Conservation (phyloP, 148 eudicot species). For the Rhododendron williamsianum region DNA sequence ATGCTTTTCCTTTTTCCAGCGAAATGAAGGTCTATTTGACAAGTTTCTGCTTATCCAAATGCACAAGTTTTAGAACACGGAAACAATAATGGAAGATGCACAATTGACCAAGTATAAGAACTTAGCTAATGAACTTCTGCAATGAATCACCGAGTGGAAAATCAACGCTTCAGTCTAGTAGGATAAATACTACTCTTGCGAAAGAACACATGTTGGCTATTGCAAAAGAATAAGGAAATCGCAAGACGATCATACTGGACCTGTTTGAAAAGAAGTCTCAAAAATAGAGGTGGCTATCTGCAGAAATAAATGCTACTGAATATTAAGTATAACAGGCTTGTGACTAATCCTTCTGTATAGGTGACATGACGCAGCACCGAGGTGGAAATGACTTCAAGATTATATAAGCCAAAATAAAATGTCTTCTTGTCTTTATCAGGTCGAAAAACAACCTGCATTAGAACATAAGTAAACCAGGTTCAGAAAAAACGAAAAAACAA, state of each 20-base stretch:
- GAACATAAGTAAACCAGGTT: neutral
- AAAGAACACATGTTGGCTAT: neutral
- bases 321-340: neutral
- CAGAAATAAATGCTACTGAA: neutral
- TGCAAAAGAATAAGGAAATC: neutral
- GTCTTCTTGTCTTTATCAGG: neutral
- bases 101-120: neutral
- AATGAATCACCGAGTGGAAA: neutral
- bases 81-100: neutral
- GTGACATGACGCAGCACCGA: neutral
- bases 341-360: neutral
- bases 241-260: neutral
- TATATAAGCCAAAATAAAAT: neutral
- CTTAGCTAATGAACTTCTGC: neutral
- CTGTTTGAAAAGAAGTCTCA: neutral
- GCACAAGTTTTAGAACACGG: neutral
- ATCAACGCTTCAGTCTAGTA: neutral
- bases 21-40: neutral
- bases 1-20: slow-evolving; percentile 1
- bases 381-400: neutral
- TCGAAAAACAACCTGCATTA: slow-evolving; percentile 4
- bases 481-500: neutral
- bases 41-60: neutral
- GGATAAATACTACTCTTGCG: neutral
- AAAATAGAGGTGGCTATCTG: neutral